Evolutionary conservation across 2,329 filamentous ascomycete genomes (phyloP), one percentile per base, ranked within the genome.

Genomic region (Pseudofabraea citricarpa): DNA sequence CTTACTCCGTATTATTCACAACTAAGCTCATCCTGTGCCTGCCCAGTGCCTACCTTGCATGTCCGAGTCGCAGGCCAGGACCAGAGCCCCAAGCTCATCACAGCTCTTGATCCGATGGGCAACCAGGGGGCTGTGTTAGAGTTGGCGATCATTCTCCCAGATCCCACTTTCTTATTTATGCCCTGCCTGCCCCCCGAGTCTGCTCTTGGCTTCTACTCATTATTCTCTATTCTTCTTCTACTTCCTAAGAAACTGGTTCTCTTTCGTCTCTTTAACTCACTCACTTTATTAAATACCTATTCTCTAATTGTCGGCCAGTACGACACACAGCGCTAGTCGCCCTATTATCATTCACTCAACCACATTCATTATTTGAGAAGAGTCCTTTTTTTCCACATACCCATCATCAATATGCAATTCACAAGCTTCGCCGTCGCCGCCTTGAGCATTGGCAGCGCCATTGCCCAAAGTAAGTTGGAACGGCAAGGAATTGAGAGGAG

Each of bases 301-400:
- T n/a, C n/a, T 33, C 32, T 58, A 55, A 57, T 59, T 60, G 57
- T 60, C 58, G 58, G 54, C 56, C 44, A 57, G 55, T 53, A 56
- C 58, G 55, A 61, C 51, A 59, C 49, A 36, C 22, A 58, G 56
- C 58, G 57, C 53, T 52, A 59, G 57, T 49, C 55, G 56, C 55
- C 49, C 50, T 42, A 42, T 31, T 32, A 39, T 31, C 24, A 18
- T 21, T 15, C 18, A 37, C 19, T 40, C 12, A 29, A 43, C 36
- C 49, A 55, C 50, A 51, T 37, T 57, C 49, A 39, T 51, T 58
- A 12, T 32, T 15, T n/a, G 19, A 18, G 19, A 32, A 44, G 46
- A 45, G 43, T 49, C 47, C 41, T 24, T 45, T 45, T 41, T 48
- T 41, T 48, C 51, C 9, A 12, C 16, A 36, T 39, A 23, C 20